phyloP scores from a whole-genome alignment of 176 grass and related monocot genomes.

The Bothriochloa decipiens region DNA sequence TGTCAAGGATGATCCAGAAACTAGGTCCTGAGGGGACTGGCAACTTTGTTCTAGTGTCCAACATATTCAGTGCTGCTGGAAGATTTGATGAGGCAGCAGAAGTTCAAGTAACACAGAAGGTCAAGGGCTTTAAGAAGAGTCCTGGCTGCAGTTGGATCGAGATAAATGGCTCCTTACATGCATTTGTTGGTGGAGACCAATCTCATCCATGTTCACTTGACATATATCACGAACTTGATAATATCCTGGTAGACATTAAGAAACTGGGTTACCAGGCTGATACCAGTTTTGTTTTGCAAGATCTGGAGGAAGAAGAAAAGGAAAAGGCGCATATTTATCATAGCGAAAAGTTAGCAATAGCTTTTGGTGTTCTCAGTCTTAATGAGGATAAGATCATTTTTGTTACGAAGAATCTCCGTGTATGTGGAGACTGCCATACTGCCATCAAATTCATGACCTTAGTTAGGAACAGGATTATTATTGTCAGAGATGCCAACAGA shows the following conservation, averaged over 20 bases:
- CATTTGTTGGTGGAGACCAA: constrained; percentile 78
- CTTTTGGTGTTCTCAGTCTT: constrained; percentile 61
- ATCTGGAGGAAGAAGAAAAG: constrained; percentile 87
- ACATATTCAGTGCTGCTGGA: constrained; percentile 77
- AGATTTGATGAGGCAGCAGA: constrained; percentile 76
- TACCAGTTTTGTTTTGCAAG: constrained; percentile 68
- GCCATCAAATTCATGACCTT: constrained; percentile 72
- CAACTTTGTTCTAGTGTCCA: constrained; percentile 86
- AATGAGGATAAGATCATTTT: constrained; percentile 57
- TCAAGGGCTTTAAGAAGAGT: constrained; percentile 79
- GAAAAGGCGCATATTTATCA: constrained; percentile 62
- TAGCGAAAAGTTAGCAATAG: constrained; percentile 85
- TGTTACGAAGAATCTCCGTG: constrained; percentile 72
- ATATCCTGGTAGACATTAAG: constrained; percentile 56
- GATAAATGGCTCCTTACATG: constrained; percentile 70
- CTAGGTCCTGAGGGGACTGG: constrained; percentile 77
- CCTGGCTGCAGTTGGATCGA: constrained; percentile 86
- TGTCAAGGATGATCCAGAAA: constrained; percentile 72
- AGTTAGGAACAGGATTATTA: constrained; percentile 56
- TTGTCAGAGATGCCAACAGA: constrained; percentile 69
- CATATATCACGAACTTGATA: constrained; percentile 72
- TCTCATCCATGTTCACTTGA: constrained; percentile 63
- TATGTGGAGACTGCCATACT: constrained; percentile 84
- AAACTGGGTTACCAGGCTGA: constrained; percentile 77
- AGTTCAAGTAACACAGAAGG: constrained; percentile 71